Percentiles rank a stretch among this genome's conserved stretches.
Evolutionary conservation across 371 early-diverging fungal genomes (phyloP).

Genomic region (Rhizopus arrhizus): DNA sequence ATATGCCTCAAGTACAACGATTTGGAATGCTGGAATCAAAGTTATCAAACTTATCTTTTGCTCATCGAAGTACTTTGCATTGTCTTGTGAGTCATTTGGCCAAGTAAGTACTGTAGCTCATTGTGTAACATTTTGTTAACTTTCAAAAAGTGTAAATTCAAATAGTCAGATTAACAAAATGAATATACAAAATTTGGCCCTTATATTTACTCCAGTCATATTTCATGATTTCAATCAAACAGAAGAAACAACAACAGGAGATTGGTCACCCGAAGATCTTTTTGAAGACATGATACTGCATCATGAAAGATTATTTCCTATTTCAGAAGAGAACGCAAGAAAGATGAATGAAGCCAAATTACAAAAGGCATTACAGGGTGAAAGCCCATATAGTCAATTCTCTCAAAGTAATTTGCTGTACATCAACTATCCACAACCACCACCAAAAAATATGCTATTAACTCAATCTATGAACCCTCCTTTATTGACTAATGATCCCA

Average conservation of each 20-base stretch:
- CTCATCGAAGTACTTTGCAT: constrained; percentile 57
- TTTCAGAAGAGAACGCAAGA: constrained; percentile 22
- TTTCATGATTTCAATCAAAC: constrained; percentile 53
- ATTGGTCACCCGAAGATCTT: constrained; percentile 34
- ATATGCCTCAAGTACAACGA: constrained; percentile 33
- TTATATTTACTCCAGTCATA: constrained; percentile 52
- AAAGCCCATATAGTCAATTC: constrained; percentile 22
- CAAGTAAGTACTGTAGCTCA: constrained; percentile 38
- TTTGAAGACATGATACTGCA: constrained; percentile 36
- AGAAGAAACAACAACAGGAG: constrained; percentile 19
- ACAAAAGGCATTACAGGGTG: constrained; percentile 19
- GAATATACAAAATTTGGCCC: constrained; percentile 46
- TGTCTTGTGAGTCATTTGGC: constrained; percentile 53
- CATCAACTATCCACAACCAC: neutral
- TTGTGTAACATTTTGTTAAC: constrained; percentile 8
- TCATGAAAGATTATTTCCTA: constrained; percentile 24
- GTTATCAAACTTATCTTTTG: constrained; percentile 45
- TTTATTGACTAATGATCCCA: neutral
- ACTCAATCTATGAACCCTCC: constrained; percentile 28
- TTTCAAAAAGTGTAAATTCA: constrained; percentile 32
- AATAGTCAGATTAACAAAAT: constrained; percentile 49
- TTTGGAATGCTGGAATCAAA: constrained; percentile 31
- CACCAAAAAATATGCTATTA: constrained; percentile 8
- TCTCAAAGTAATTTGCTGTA: constrained; percentile 30
- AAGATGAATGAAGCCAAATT: constrained; percentile 17